Evolutionary conservation across 768 basidiomycete genomes (phyloP).

Genomic region (Mycena floridula): DNA sequence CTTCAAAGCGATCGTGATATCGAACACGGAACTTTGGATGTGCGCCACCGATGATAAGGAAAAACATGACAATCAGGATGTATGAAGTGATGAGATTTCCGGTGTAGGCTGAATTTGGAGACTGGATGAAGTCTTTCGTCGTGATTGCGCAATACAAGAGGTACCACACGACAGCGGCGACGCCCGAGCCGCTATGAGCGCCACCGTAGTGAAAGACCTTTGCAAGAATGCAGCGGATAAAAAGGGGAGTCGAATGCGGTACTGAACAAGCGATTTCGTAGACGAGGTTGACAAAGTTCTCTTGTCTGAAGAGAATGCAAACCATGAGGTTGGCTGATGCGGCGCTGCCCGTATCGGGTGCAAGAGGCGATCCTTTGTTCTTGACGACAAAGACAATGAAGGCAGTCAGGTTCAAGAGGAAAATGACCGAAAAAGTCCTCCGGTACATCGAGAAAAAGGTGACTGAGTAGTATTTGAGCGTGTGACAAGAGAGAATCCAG

Average conservation of each 20-base stretch:
- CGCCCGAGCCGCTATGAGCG: conserved; percentile 46
- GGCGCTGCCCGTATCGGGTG: conserved; percentile 32
- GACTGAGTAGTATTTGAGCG: conserved; percentile 1
- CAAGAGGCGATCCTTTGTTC: conserved; percentile 25
- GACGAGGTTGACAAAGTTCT: conserved; percentile 48
- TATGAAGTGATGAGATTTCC: conserved; percentile 36
- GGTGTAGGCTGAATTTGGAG: conserved; percentile 20
- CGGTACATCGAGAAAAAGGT: conserved; percentile 34
- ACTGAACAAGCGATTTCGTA: conserved; percentile 39
- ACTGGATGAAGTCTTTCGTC: conserved; percentile 26
- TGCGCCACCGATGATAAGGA: conserved; percentile 41
- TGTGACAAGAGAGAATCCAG: not conserved
- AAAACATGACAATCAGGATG: conserved; percentile 38
- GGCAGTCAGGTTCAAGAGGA: conserved; percentile 41
- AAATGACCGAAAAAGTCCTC: conserved; percentile 47
- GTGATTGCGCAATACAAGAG: conserved; percentile 40
- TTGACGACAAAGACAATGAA: conserved; percentile 34
- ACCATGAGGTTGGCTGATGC: conserved; percentile 38
- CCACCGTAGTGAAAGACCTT: conserved; percentile 52
- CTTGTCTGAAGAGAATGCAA: conserved; percentile 36
- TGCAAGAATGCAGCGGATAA: conserved; percentile 39
- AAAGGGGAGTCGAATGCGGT: conserved; percentile 30
- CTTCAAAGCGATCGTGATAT: conserved; percentile 50
- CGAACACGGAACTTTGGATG: conserved; percentile 39
- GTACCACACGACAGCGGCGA: conserved; percentile 48